Evolutionary conservation across 2,329 filamentous ascomycete genomes (phyloP).

Genomic region (Ascochyta fabae): DNA sequence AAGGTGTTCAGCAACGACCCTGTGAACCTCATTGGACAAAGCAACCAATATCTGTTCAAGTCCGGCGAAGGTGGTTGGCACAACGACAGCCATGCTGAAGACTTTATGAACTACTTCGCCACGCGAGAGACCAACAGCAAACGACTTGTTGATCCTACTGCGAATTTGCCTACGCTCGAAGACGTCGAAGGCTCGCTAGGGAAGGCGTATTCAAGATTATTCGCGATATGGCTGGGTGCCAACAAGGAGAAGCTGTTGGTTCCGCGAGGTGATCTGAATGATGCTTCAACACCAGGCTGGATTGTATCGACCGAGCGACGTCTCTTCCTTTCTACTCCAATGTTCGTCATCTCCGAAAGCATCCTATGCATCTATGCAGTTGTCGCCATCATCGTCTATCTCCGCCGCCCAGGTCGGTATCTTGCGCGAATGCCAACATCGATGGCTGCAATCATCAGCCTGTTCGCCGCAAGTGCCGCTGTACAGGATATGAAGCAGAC

Average conservation of each 20-base stretch:
- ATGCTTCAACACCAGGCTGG: constrained; percentile 13
- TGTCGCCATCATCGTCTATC: constrained; percentile 55
- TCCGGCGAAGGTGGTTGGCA: constrained; percentile 50
- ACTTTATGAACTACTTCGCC: constrained; percentile 60
- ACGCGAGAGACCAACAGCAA: constrained; percentile 35
- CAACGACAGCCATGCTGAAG: constrained; percentile 53
- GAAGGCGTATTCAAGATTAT: constrained; percentile 47
- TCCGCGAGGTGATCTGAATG: neutral
- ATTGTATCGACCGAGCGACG: constrained; percentile 43
- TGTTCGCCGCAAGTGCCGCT: constrained; percentile 57
- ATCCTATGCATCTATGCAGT: constrained; percentile 56
- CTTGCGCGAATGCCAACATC: constrained; percentile 61
- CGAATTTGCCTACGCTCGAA: constrained; percentile 42
- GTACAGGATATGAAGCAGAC: constrained; percentile 46
- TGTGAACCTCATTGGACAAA: constrained; percentile 33
- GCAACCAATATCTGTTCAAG: constrained; percentile 30
- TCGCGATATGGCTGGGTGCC: constrained; percentile 53
- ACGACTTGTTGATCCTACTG: constrained; percentile 46
- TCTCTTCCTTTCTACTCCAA: constrained; percentile 57
- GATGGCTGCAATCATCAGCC: constrained; percentile 56
- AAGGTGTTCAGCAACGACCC: constrained; percentile 33
- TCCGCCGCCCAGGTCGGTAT: constrained; percentile 49
- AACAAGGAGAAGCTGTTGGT: constrained; percentile 53
- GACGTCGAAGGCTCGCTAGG: constrained; percentile 30
- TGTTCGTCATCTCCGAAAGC: constrained; percentile 55